Base-by-base conservation (phyloP, 345 rosid genomes). In the Eucalyptus pauciflora region DNA sequence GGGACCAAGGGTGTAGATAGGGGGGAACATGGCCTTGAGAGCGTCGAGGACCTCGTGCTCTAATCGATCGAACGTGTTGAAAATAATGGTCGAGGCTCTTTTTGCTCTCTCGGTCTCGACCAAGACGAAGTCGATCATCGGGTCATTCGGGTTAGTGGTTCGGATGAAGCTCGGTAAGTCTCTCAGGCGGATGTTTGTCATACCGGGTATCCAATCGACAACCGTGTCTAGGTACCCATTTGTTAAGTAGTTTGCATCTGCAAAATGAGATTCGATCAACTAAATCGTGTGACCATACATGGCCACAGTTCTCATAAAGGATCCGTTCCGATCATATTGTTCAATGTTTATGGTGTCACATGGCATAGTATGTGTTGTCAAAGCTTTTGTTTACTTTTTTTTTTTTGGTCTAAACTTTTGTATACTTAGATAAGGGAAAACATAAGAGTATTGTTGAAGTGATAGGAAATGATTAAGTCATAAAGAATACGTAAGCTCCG, bases 61-160 rank as follows among this genome's bases (percentile, higher is more conserved):
- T 29, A 95, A 88, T 29, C 83, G 93, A n/a, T 93, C 90, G 31
- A 90, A 94, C 8, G 96, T 94, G 89, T 95, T 94, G 24, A 94
- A 25, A 33, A 95, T 67, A 51, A 95, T 89, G 15, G 96, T 95
- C 3, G 91, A 89, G 2, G 91, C 94, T 43, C 91, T 93, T 86
- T 60, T 88, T 25, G 92, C 87, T 88, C 95, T 90, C n/a, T 88
- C 89, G 2, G 91, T 86, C 60, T 92, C 96, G 1, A 3, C 12
- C 4, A 83, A 0, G 64, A 45, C 0, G n/a, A 91, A 93, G 41
- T 93, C 83, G 3, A 93, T 10, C 94, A 94, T 89, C 5, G 56
- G 1, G 33, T 87, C 92, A 86, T 93, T 41, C 20, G 90, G 91
- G n/a, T 92, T 89, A 3, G 94, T 91, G 12, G 96, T 92, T 37